Base-by-base conservation (phyloP, 2,329 filamentous ascomycete genomes). In the Chlorencoelia australis region DNA sequence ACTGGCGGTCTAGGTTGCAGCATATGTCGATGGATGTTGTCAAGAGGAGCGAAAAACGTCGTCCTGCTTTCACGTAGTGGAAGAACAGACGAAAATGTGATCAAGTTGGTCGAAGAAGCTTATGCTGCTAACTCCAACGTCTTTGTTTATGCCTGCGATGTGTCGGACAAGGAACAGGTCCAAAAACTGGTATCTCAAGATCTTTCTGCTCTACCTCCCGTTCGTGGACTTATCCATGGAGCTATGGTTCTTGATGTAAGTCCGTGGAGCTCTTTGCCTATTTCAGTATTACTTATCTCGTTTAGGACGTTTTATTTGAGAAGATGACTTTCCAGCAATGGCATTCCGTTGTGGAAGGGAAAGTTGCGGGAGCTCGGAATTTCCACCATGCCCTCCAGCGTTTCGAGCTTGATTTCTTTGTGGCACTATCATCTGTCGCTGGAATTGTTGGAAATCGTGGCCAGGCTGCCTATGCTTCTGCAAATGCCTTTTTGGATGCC, bases 291-390 rank as follows among this genome's bases (percentile, higher is more conserved):
- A 17, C 35, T 21, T 17, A n/a, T 10, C 14, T 1, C n/a, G 16
- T 27, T 8, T 13, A 49, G 33, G 49, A 51, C 28, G 35, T 43
- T 5, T 38, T 50, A 4, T 48, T 53, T 16, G 47, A 51, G 33
- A 49, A 48, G 13, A 50, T 53, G 47, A 36, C 49, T 0, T 57
- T 58, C 20, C 42, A 51, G 2, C 51, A 65, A 29, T 68, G 55
- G 53, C 46, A 49, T 6, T 29, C 35, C 2, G 42, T 44, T 39
- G 42, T 60, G 1, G 37, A 39, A 2, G 57, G 63, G 2, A 68
- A 69, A 32, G 49, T 51, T 4, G 19, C 30, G 9, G 50, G 49
- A 1, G 38, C 46, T 3, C 48, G 44, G 46, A 53, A 52, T 17
- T 41, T 53, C 21, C 47, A 53, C 30, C 15, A 53, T 2, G 35